Evolutionary conservation across 2,329 filamentous ascomycete genomes (phyloP).

Genomic region (Gnomoniopsis sp.): DNA sequence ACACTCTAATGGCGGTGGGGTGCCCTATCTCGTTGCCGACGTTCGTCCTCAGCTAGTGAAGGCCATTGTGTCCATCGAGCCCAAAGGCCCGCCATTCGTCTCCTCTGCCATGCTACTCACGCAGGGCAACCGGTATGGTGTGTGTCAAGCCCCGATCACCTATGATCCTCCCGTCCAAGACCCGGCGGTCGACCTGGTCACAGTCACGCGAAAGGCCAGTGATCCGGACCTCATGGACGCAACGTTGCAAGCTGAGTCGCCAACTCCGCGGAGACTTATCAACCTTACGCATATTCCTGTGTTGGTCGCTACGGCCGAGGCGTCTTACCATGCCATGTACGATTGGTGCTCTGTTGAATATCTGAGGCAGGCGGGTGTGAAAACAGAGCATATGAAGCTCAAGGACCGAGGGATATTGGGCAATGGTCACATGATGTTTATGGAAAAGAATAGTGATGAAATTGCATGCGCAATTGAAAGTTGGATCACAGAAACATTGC

Average conservation of each 20-base stretch:
- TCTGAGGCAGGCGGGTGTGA: constrained; percentile 38
- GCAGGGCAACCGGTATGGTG: not conserved
- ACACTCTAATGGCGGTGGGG: constrained; percentile 46
- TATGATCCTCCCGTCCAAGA: constrained; percentile 34
- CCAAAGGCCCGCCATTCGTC: constrained; percentile 47
- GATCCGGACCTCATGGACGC: constrained; percentile 24
- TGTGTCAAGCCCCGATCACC: not conserved
- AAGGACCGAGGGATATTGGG: constrained; percentile 36
- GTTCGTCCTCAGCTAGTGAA: constrained; percentile 42
- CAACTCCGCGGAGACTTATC: constrained; percentile 31
- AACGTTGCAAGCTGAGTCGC: constrained; percentile 33
- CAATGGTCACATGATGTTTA: constrained; percentile 46
- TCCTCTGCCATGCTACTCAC: not conserved
- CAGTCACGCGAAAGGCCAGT: constrained; percentile 24
- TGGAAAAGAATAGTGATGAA: constrained; percentile 44
- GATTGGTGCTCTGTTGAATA: constrained; percentile 40
- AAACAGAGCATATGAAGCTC: constrained; percentile 33
- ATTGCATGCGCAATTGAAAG: constrained; percentile 22
- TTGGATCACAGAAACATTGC: not conserved
- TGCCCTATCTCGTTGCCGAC: constrained; percentile 48
- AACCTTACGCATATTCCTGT: constrained; percentile 34
- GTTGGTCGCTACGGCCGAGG: constrained; percentile 38
- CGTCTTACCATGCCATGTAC: constrained; percentile 43
- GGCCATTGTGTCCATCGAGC: constrained; percentile 49
- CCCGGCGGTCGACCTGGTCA: constrained; percentile 31